Evolutionary conservation across 140 eudicot genomes (phyloP), one percentile per base, ranked within the genome.

Genomic region (Oenanthe javanica): DNA sequence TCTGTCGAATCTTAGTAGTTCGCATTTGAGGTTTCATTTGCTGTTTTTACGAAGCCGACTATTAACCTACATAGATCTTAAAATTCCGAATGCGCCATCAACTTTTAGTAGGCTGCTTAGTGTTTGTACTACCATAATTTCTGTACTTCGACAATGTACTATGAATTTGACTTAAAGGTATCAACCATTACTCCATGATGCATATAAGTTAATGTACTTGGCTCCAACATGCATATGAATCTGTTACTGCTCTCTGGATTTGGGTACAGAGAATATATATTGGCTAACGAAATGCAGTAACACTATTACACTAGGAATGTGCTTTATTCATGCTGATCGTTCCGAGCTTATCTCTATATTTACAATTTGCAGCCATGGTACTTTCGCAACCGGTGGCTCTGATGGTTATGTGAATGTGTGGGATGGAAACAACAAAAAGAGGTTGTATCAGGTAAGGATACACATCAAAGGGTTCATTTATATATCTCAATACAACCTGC

Each of bases 311-410:
- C 70, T 63, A 23, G 16, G 70, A 63, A 63, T 63, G 70, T 3
- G 0, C 15, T 63, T 9, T 63, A 15, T 63, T 23, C 45, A 8
- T 63, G 70, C 38, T 63, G 15, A 63, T 63, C 23, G 31, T 61
- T 63, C 38, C 1, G 38, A 63, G 27, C 70, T 61, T 61, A 10
- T 27, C 40, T 63, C 38, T 4, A 23, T 10, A 63, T 63, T 63
- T 63, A 63, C 5, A n/a, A 75, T 75, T 42, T 85, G 88, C 93
- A 95, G 97, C 82, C 88, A 91, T 81, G 99, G 97, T 76, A 95
- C 99, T 67, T 95, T 95, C 81, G 98, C 99, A 59, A 95, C 99
- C 31, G 99, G 99, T 4, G 99, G 97, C 40, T 89, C 96, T 82
- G 97, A 95, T 86, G 99, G 99, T 72, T 89, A 69, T 84, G 99